These are phyloP conservation scores for Microthlaspi erraticum DNA, from an alignment of 345 rosid genomes.

Conservation along the genomic window DNA sequence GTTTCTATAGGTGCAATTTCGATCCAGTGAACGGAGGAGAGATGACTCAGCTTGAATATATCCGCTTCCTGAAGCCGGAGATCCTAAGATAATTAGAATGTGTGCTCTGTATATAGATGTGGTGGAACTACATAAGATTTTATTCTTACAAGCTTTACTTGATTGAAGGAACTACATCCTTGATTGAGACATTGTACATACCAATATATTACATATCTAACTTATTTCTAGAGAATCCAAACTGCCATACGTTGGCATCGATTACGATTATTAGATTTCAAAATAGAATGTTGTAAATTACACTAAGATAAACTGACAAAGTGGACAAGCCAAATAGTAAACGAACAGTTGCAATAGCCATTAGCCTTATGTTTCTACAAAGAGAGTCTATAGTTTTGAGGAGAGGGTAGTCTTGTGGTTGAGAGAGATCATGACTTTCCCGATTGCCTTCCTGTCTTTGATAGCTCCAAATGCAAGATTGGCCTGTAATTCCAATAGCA, in stretches of 20 bases:
- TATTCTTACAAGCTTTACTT: conserved; percentile 25
- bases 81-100: conserved; percentile 22
- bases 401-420: conserved; percentile 47
- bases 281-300: conserved; percentile 11
- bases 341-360: neutral
- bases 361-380: conserved; percentile 23
- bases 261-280: neutral
- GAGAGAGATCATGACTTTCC: conserved; percentile 79
- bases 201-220: neutral
- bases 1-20: conserved; percentile 85
- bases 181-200: conserved; percentile 37
- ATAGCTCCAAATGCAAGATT: conserved; percentile 77
- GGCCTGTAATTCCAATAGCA: conserved; percentile 54
- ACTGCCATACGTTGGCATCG: neutral
- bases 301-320: neutral
- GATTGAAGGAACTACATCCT: conserved; percentile 36
- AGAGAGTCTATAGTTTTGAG: conserved; percentile 64
- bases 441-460: conserved; percentile 85
- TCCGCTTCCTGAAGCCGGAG: conserved; percentile 69
- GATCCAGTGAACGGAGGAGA: conserved; percentile 92
- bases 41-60: conserved; percentile 84
- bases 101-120: conserved; percentile 27
- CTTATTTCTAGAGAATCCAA: neutral
- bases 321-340: neutral
- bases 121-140: conserved; percentile 23